Evolutionary conservation across 495 filamentous ascomycete genomes (phyloP), one percentile per base, ranked within the genome.

Genomic region (Xylaria scruposa): DNA sequence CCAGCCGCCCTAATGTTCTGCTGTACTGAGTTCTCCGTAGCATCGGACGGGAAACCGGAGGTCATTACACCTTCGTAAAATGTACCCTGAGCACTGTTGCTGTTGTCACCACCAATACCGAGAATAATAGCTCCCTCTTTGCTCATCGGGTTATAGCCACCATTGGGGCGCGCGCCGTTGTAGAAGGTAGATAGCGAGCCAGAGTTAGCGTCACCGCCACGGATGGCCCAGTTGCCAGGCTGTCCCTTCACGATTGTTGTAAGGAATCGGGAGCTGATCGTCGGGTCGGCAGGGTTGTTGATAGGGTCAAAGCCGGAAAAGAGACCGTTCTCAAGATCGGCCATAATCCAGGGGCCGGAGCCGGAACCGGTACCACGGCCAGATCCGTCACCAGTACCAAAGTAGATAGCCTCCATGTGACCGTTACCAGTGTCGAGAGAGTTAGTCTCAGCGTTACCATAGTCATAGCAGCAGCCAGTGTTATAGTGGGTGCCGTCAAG

Each of bases 51-150:
- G 73, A 87, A 90, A 38, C 88, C 86, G 15, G 81, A 76, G 65
- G 88, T 89, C 87, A 90, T 87, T 4, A 84, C 88, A 56, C 88
- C 88, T 74, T 90, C 87, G 78, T 89, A 89, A 80, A 89, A 89
- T 0, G 87, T 89, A 46, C 87, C 87, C 75, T 89, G 86, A 10
- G 84, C 86, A 58, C 83, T 66, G 68, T 76, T 75, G 73, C 86
- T 89, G 77, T 89, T 71, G 7, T 71, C 70, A 17, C 70, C 70
- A 62, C 87, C 87, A 54, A 87, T 89, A 54, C 87, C 86, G 44
- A 89, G 87, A 71, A 89, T 85, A 68, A 89, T 88, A 58, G 87
- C 84, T 31, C 87, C 86, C 64, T 89, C 87, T 71, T 89, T 88
- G 79, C 74, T 78, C 87, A 90, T 90, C 1, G 87, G 87, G 77